Evolutionary conservation across 139 green algal species (phyloP), one percentile per base, ranked within the genome.

Genomic region (Coelastrella sp.): DNA sequence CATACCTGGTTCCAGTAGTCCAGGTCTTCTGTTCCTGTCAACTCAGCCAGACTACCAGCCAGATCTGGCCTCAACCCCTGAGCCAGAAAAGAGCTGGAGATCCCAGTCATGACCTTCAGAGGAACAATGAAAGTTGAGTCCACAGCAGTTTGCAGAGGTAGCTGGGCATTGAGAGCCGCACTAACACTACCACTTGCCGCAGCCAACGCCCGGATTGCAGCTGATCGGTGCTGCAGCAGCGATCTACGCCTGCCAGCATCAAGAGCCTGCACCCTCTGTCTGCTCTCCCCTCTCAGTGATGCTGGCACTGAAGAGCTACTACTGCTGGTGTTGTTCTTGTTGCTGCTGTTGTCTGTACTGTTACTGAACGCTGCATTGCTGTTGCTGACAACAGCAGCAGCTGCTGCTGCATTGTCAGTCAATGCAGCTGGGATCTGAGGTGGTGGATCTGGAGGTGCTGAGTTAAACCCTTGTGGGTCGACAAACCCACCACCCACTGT

Each of bases 1-100:
- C 25, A 27, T 30, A 41, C 53, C 68, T 45, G 73, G 8, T 63
- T 84, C 84, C 84, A 88, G 60, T 85, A 88, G 1, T 85, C 25
- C 4, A 88, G 63, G 13, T 81, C 66, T 40, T 88, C 84, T 4
- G 84, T 88, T 5, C 84, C 84, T 23, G 84, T 85, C 34, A 81
- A 34, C 51, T 81, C 74, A 41, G 63, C 27, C 19, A 64, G 48
- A 2, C 50, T 35, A 1, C 43, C 11, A 13, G 32, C 40, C 6
- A 60, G 11, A 25, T 68, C 50, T 23, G 74, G 74, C 2, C 17
- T 67, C 30, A 64, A 32, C 2, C 48, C 48, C 32, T 81, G 74
- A 3, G 50, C 34, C 32, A 84, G 38, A 27, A 84, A 84, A 4
- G 51, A 74, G 3, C n/a, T 53, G 13, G 59, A 75, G n/a, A 84